Evolutionary conservation across 345 rosid species (phyloP).

Genomic region (Lepidium africanum): DNA sequence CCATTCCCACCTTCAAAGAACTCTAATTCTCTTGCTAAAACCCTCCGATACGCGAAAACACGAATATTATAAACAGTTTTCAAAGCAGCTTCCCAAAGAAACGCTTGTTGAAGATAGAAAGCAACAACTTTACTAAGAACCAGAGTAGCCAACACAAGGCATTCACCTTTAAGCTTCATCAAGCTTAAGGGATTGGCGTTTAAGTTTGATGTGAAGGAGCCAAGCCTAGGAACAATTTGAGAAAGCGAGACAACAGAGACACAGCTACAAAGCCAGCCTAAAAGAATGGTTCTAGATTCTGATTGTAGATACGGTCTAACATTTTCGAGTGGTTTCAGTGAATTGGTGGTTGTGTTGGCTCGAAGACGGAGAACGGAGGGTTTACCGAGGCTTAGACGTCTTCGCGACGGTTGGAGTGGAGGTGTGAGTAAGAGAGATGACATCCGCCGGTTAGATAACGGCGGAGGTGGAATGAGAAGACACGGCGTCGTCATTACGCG

Average conservation of each 20-base stretch:
- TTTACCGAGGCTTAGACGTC: slow-evolving; percentile 27
- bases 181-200: slow-evolving; percentile 18
- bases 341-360: neutral
- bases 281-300: slow-evolving; percentile 48
- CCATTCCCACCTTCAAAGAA: slow-evolving; percentile 73
- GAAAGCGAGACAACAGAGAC: slow-evolving; percentile 69
- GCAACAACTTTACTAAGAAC: slow-evolving; percentile 46
- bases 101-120: slow-evolving; percentile 66
- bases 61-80: slow-evolving; percentile 48
- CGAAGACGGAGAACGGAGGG: slow-evolving; percentile 1
- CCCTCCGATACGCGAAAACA: slow-evolving; percentile 51
- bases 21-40: slow-evolving; percentile 59
- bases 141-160: slow-evolving; percentile 37
- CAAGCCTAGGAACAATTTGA: slow-evolving; percentile 56
- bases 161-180: slow-evolving; percentile 30
- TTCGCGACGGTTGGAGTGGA: slow-evolving; percentile 10
- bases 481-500: slow-evolving; percentile 21
- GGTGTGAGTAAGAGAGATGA: slow-evolving; percentile 9
- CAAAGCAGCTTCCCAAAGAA: slow-evolving; percentile 80
- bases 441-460: neutral
- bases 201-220: slow-evolving; percentile 41
- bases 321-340: slow-evolving; percentile 36
- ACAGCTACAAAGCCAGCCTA: slow-evolving; percentile 79
- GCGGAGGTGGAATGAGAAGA: slow-evolving; percentile 15
- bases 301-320: slow-evolving; percentile 55